Base-by-base conservation (phyloP, 352 stramenopile genomes). In the Phytophthora agathidicida region DNA sequence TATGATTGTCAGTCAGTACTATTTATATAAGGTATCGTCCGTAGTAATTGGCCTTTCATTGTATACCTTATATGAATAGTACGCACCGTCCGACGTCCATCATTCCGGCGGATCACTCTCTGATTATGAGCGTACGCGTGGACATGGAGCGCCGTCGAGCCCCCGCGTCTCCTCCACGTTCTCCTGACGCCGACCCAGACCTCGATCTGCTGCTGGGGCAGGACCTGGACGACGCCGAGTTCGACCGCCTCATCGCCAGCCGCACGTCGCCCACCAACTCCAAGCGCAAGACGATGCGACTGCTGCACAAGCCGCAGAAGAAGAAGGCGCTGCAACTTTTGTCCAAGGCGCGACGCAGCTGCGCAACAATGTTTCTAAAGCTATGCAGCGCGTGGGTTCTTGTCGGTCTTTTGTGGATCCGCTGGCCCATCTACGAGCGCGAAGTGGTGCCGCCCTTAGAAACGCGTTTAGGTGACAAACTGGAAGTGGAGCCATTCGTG, bases 401-500 rank as follows among this genome's bases (percentile, higher is more conserved):
- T 5, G 60, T 68, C 2, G 36, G 37, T n/a, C 57, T 85, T 7
- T 46, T 78, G 9, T 87, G 72, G 74, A 60, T 86, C 26, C 72
- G 74, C 27, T 85, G 74, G 75, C 77, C 74, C 3, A 49, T 85
- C 35, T 83, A 77, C 39, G 56, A 77, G 10, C 54, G 64, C 16
- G 17, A 53, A 37, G 27, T 87, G 30, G 39, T 65, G 22, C 41
- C 75, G 22, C 36, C 35, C 13, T 32, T 85, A 14, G 49, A 71
- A 50, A 60, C 44, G 31, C 17, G 19, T 22, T 45, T 85, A 17
- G 63, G 63, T 7, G 51, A 75, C 43, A 81, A 75, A 31, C 32
- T 75, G 19, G 72, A 83, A 10, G 69, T 84, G 20, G 77, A 88
- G 65, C 77, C 75, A 37, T 39, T 61, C 3, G 66, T 75, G 13